Conservation (phyloP, 345 rosid species). For the Syzygium aromaticum region DNA sequence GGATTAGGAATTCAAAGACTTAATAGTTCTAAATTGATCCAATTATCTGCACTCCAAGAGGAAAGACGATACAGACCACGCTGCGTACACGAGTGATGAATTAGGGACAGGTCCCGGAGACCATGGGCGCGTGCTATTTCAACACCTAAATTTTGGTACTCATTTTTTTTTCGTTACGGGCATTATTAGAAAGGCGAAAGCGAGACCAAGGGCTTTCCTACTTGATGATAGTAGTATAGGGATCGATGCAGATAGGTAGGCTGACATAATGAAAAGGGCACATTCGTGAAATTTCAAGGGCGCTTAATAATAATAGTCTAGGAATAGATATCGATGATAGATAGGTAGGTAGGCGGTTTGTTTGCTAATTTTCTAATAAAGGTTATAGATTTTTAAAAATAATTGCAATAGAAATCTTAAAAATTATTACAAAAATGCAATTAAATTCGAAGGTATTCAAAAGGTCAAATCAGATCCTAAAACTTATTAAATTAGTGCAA, state of each 20-base stretch:
- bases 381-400: neutral
- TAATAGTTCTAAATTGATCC: neutral
- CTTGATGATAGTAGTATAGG: too few species aligned
- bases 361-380: neutral
- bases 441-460: too few species aligned
- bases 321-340: neutral
- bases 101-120: too few species aligned
- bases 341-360: neutral
- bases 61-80: too few species aligned
- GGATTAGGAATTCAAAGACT: neutral
- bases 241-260: neutral
- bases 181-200: neutral
- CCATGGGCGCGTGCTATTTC: too few species aligned
- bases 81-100: too few species aligned
- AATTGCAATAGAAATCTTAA: too few species aligned
- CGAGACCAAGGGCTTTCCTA: neutral
- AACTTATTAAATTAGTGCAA: too few species aligned
- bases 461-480: rapidly evolving
- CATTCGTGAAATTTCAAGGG: neutral
- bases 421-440: neutral
- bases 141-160: too few species aligned
- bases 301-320: neutral
- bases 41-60: neutral
- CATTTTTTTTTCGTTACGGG: too few species aligned
- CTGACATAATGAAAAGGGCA: neutral